Percentiles rank a stretch among this genome's conserved stretches.
Conservation (phyloP, 208 protist species). For the Leishmania amazonensis region DNA sequence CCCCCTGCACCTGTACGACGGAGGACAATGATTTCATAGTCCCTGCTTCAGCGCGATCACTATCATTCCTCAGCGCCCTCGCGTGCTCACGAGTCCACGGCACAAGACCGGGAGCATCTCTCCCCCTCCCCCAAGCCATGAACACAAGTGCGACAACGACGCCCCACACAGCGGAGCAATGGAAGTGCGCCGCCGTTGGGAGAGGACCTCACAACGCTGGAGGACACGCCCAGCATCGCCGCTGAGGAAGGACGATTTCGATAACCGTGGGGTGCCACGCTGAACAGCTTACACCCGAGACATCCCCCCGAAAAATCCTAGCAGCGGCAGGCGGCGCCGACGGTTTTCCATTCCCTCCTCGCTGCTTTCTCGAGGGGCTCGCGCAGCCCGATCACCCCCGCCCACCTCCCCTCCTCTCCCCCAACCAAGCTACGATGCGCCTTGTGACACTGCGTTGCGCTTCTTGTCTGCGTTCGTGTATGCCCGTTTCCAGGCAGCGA, state of each 20-base stretch:
- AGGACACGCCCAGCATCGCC: background rate
- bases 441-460: background rate
- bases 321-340: background rate
- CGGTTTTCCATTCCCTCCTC: background rate
- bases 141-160: background rate
- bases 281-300: background rate
- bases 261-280: background rate
- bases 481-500: background rate
- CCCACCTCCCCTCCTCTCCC: no score
- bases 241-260: background rate
- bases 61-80: background rate
- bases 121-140: background rate
- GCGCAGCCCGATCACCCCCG: background rate
- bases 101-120: background rate
- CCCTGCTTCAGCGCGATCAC: no score
- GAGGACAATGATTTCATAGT: no score
- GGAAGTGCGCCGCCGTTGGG: background rate
- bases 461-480: background rate
- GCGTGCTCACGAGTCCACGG: slow-evolving; percentile 1
- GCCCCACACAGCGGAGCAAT: background rate
- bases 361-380: background rate
- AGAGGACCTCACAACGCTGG: background rate
- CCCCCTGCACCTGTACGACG: no score
- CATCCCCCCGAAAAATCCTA: background rate
- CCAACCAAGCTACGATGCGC: background rate